These are phyloP conservation scores for Fusarium pseudonygamai DNA, from an alignment of 2,329 filamentous ascomycete species.

Conservation along the genomic window DNA sequence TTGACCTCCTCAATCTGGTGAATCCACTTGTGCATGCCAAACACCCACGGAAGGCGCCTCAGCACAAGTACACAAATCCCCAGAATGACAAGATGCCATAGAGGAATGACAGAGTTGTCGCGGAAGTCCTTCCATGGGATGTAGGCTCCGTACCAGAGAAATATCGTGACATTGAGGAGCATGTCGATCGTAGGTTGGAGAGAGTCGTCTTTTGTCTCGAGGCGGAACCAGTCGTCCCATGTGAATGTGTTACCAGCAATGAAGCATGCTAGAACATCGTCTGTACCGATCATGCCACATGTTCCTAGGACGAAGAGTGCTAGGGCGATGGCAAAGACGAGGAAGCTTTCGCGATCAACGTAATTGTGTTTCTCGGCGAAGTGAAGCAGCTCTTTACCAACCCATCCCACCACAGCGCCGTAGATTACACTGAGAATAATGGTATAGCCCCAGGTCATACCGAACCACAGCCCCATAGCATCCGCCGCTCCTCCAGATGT, in stretches of 20 bases:
- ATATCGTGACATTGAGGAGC: constrained; percentile 88
- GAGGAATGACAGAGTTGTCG: constrained; percentile 72
- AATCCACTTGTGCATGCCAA: constrained; percentile 77
- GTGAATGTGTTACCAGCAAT: constrained; percentile 92
- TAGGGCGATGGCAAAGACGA: constrained; percentile 85
- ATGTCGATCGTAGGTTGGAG: constrained; percentile 96
- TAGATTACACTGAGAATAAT: constrained; percentile 83
- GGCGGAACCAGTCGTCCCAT: constrained; percentile 93
- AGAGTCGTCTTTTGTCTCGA: constrained; percentile 88
- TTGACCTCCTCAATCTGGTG: constrained; percentile 78
- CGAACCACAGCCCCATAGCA: constrained; percentile 84
- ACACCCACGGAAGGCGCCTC: constrained; percentile 79
- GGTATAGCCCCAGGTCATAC: constrained; percentile 84
- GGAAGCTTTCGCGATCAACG: constrained; percentile 86
- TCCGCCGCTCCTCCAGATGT: constrained; percentile 67
- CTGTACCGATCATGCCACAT: constrained; percentile 85
- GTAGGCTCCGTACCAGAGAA: constrained; percentile 90
- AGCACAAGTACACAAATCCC: constrained; percentile 81
- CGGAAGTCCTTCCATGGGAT: constrained; percentile 82
- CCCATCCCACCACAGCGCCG: constrained; percentile 79
- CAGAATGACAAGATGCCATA: constrained; percentile 77
- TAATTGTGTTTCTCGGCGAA: constrained; percentile 84
- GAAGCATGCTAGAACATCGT: constrained; percentile 92
- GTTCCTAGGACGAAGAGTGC: constrained; percentile 89
- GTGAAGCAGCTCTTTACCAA: constrained; percentile 83